A percentile compares a stretch with the other conserved stretches of the same genome.
phyloP scores from a whole-genome alignment of 2,329 filamentous ascomycete species.

The Arthrobotrys entomopaga region DNA sequence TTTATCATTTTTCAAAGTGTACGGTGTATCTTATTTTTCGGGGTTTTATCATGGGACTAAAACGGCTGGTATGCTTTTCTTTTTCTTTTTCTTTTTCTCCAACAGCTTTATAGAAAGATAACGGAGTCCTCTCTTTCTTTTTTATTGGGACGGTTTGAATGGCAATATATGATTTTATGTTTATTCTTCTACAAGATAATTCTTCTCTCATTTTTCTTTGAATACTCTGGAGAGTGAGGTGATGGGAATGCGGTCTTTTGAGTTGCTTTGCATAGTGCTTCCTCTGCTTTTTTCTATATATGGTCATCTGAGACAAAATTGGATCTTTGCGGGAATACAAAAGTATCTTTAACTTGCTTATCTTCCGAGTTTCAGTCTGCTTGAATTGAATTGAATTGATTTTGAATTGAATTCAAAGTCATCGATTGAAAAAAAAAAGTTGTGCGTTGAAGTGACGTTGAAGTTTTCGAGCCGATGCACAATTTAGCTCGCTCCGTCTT shows the following conservation, averaged over 20 bases:
- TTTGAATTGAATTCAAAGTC: too few relatives aligned
- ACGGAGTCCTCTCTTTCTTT: conserved; percentile 23
- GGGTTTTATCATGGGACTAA: conserved; percentile 9
- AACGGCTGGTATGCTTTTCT: conserved; percentile 5
- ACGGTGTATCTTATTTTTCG: conserved; percentile 1
- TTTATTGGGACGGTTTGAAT: not conserved
- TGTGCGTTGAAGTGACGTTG: too few relatives aligned
- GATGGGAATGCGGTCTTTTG: too few relatives aligned
- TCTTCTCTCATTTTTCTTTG: not conserved
- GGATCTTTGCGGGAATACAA: conserved; percentile 8
- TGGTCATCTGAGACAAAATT: too few relatives aligned
- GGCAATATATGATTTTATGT: not conserved
- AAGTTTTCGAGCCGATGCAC: too few relatives aligned
- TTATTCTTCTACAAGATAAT: not conserved
- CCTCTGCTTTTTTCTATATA: too few relatives aligned
- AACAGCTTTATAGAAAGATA: conserved; percentile 20
- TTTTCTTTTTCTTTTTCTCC: conserved; percentile 1
- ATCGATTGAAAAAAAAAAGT: too few relatives aligned
- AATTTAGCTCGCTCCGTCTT: too few relatives aligned
- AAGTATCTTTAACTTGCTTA: not conserved
- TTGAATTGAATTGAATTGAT: not conserved
- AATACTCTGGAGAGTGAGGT: not conserved
- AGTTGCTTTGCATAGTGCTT: too few relatives aligned
- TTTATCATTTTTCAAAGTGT: conserved; percentile 10
- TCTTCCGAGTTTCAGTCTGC: not conserved